Evolutionary conservation across 139 green algal species (phyloP).

Genomic region (Tetraselmis chui): DNA sequence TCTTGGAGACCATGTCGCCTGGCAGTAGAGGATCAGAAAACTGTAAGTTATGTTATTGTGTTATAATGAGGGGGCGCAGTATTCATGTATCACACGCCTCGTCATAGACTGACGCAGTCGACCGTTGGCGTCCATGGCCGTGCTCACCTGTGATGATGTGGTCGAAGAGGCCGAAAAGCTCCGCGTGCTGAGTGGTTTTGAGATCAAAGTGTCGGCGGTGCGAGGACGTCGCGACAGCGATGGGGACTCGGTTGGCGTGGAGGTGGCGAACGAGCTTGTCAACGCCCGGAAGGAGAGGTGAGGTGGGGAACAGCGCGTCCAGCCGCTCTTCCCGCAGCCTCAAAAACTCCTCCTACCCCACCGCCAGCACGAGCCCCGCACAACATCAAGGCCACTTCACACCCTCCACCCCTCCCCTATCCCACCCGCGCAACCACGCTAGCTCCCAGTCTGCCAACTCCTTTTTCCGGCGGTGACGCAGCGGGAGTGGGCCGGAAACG

Average conservation of each 20-base stretch:
- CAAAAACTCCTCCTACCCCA: slow-evolving; percentile 43
- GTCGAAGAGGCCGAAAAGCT: slow-evolving; percentile 29
- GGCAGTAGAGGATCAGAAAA: slow-evolving; percentile 2
- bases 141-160: slow-evolving; percentile 25
- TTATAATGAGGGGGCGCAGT: neutral
- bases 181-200: slow-evolving; percentile 62
- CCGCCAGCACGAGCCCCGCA: neutral
- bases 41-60: neutral
- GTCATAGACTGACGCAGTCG: slow-evolving; percentile 42
- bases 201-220: slow-evolving; percentile 60
- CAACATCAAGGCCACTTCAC: neutral
- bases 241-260: slow-evolving; percentile 40
- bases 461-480: too few species aligned
- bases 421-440: too few species aligned
- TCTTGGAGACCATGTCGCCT: slow-evolving; percentile 49
- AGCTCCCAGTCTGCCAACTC: too few species aligned
- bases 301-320: slow-evolving; percentile 54
- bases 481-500: too few species aligned
- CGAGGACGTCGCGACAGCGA: slow-evolving; percentile 69
- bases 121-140: slow-evolving; percentile 62
- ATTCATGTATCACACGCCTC: neutral
- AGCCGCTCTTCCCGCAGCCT: slow-evolving; percentile 56
- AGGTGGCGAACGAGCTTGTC: slow-evolving; percentile 72
- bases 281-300: neutral
- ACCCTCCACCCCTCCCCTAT: too few species aligned